Percentiles rank a stretch among this genome's conserved stretches.
Evolutionary conservation across 2,329 filamentous ascomycete species (phyloP).

Genomic region (Rutstroemia sp.): DNA sequence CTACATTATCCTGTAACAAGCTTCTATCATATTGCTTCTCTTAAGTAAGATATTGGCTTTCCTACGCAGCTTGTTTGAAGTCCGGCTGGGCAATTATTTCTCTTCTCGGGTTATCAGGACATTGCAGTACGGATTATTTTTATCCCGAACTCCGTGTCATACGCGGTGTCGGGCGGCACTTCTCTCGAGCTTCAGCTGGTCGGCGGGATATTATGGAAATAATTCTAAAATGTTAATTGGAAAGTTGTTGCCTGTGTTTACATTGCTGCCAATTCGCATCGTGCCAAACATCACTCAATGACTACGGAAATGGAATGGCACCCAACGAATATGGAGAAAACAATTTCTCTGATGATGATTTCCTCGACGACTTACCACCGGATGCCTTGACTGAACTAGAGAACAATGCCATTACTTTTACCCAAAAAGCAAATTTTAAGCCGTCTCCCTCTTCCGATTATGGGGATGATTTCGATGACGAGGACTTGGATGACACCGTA

Average conservation of each 20-base stretch:
- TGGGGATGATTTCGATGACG: conserved; percentile 30
- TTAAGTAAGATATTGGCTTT: too few species aligned
- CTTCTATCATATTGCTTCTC: too few species aligned
- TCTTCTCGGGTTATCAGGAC: too few species aligned
- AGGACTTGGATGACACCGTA: conserved; percentile 46
- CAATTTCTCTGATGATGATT: conserved; percentile 59
- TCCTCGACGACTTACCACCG: conserved; percentile 52
- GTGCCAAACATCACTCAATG: conserved; percentile 14
- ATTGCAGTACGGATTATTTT: not conserved
- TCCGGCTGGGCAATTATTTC: too few species aligned
- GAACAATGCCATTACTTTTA: conserved; percentile 53
- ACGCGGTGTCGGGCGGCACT: conserved; percentile 7
- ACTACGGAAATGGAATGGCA: conserved; percentile 31
- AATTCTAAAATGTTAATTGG: not conserved
- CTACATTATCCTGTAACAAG: too few species aligned
- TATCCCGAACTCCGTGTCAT: not conserved
- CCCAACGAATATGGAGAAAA: conserved; percentile 38
- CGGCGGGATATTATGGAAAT: too few species aligned
- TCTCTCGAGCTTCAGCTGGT: too few species aligned
- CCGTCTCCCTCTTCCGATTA: conserved; percentile 30
- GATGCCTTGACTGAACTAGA: conserved; percentile 55
- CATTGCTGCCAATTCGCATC: not conserved
- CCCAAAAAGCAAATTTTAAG: conserved; percentile 28
- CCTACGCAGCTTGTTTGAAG: too few species aligned
- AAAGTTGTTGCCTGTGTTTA: not conserved